A percentile compares a stretch with the other conserved stretches of the same genome.
These are phyloP conservation scores for Amyloporia xantha DNA, from an alignment of 768 basidiomycete species.

Conservation along the genomic window DNA sequence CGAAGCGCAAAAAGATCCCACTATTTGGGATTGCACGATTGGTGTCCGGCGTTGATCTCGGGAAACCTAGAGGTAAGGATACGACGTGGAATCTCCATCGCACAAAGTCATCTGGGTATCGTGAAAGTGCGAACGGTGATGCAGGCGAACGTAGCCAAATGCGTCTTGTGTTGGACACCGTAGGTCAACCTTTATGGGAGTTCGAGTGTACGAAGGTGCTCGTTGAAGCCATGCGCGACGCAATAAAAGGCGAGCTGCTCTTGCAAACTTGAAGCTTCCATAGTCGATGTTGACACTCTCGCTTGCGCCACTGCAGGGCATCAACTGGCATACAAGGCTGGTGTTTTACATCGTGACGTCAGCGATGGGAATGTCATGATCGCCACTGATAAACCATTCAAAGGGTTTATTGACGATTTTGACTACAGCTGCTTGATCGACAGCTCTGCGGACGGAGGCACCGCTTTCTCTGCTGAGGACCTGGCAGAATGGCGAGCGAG, in stretches of 20 bases:
- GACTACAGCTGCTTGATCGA: conserved; percentile 9
- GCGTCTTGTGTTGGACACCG: conserved; percentile 5
- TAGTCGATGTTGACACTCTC: not conserved
- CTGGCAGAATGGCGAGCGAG: not conserved
- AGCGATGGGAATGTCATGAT: conserved; percentile 12
- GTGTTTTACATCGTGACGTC: conserved; percentile 10
- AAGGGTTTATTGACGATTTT: conserved; percentile 11
- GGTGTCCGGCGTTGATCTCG: not conserved
- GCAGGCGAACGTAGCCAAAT: conserved; percentile 7
- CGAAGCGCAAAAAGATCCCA: not conserved
- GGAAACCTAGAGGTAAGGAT: not conserved
- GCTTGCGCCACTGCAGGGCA: conserved; percentile 4
- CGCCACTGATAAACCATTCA: not conserved
- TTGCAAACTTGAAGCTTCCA: not conserved
- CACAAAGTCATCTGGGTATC: not conserved
- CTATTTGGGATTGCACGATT: not conserved
- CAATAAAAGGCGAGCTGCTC: not conserved
- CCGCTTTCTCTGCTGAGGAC: not conserved
- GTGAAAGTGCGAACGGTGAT: not conserved
- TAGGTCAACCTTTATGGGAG: not conserved
- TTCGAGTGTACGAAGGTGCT: not conserved
- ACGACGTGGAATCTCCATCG: not conserved
- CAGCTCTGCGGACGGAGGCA: not conserved
- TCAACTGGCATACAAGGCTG: not conserved
- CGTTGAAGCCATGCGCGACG: not conserved